A percentile compares a stretch with the other conserved stretches of the same genome.
Evolutionary conservation across 495 filamentous ascomycete genomes (phyloP).

Genomic region (Cercophora samala): DNA sequence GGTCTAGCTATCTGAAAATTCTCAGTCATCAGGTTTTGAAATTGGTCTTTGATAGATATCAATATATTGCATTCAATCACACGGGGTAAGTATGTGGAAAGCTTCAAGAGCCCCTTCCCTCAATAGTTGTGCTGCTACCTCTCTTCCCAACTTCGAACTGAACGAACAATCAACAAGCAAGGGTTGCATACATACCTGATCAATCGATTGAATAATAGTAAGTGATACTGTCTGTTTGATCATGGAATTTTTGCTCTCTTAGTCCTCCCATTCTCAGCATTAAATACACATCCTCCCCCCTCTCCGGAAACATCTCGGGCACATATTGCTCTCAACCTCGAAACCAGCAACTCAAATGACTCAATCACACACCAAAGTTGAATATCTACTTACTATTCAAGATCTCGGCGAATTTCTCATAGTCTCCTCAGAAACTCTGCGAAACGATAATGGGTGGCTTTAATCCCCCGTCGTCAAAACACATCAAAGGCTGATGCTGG

Average conservation of each 20-base stretch:
- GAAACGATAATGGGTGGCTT: not conserved
- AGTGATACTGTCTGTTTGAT: no score
- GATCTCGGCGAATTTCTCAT: not conserved
- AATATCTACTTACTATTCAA: not conserved
- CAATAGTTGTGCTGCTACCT: no score
- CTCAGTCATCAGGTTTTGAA: no score
- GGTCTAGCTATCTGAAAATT: no score
- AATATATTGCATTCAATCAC: no score
- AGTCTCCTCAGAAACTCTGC: not conserved
- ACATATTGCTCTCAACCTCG: slow-evolving; percentile 1
- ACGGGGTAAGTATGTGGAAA: no score
- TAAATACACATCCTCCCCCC: not conserved
- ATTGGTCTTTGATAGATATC: no score
- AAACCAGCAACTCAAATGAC: not conserved
- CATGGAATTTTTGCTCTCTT: not conserved
- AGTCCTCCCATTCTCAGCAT: not conserved
- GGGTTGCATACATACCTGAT: not conserved
- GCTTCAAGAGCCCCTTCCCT: not conserved
- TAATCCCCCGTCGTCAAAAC: not conserved
- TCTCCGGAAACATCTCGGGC: slow-evolving; percentile 19
- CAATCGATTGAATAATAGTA: not conserved
- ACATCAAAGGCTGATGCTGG: not conserved
- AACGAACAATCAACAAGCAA: no score
- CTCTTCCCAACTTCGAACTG: no score
- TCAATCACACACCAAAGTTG: not conserved